Base-by-base conservation (phyloP, 257 asterid species). In the Plantago elongata region DNA sequence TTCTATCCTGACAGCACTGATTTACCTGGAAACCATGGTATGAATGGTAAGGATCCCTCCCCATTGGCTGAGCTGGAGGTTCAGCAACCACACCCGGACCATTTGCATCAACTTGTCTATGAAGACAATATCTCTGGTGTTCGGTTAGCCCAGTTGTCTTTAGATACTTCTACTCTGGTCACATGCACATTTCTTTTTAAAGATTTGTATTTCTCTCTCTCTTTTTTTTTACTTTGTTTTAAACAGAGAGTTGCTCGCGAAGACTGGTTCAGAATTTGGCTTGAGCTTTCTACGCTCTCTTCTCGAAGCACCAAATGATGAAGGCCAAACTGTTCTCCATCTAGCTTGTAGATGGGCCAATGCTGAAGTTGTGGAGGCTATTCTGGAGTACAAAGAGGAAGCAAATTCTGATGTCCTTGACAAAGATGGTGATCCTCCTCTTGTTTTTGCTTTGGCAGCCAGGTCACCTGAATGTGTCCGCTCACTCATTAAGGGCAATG, bases 371-470 rank as follows among this genome's bases (percentile, higher is more conserved):
- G 95, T 93, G 63, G 95, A 89, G 78, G 81, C 86, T 64, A 89
- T 93, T 67, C 70, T 93, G 79, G 81, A 80, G 70, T 81, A 81
- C 64, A 22, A 1, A 22, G 62, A 84, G 51, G 97, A 84, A 73
- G 96, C 97, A 7, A 82, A 81, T 72, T 96, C 89, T 56, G 95
- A 89, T 72, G 80, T 89, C 69, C 84, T 93, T 50, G 97, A 93
- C 81, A 93, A 83, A 72, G 99, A 93, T 61, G 96, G 99, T n/a
- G 99, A 93, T 65, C 99, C 99, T 55, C 97, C 99, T 60, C 95
- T 93, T 65, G 95, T 93, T 63, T 93, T 93, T 82, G 99, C 97
- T 71, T 80, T 93, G 69, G 99, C 95, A 37, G 95, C 99, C 74
- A 97, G 99, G 73, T 93, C 99, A 18, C 91, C 94, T 57, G 99